phyloP scores from a whole-genome alignment of 768 basidiomycete genomes.

The Tylopilus intermedius region DNA sequence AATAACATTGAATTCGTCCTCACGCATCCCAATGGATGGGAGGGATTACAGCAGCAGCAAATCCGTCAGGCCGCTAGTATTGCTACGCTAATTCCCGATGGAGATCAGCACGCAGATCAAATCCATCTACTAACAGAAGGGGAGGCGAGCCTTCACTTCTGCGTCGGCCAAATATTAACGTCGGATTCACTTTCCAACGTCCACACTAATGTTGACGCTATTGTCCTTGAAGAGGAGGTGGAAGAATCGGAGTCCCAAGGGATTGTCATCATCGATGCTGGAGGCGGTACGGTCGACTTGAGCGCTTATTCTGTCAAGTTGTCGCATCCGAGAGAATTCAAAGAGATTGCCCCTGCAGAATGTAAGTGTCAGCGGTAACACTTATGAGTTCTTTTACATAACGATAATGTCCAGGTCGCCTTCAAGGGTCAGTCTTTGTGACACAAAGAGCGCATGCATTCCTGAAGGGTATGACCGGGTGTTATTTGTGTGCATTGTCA shows the following conservation, averaged over 20 bases:
- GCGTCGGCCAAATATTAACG: constrained; percentile 38
- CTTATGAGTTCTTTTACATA: too few relatives aligned
- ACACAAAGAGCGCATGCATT: constrained; percentile 25
- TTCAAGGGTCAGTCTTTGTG: constrained; percentile 37
- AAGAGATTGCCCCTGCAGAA: constrained; percentile 33
- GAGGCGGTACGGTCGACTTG: constrained; percentile 27
- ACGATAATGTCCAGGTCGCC: constrained; percentile 22
- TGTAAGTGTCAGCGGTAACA: constrained; percentile 12
- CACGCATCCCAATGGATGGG: constrained; percentile 9
- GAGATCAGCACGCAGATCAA: constrained; percentile 6
- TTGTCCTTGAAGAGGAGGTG: not conserved
- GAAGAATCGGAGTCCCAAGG: constrained; percentile 17
- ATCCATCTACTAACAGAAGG: constrained; percentile 25
- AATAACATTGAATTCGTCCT: constrained; percentile 3
- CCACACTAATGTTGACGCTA: not conserved
- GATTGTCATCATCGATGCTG: constrained; percentile 35
- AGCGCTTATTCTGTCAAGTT: constrained; percentile 33
- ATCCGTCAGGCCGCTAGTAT: not conserved
- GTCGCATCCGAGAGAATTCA: constrained; percentile 19
- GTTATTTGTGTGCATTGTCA: too few relatives aligned
- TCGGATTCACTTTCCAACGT: constrained; percentile 4
- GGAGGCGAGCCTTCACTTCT: constrained; percentile 30
- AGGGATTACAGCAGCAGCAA: constrained; percentile 3
- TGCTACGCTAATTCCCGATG: constrained; percentile 8
- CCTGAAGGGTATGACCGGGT: constrained; percentile 2